A percentile compares a stretch with the other conserved stretches of the same genome.
Conservation (phyloP, 495 filamentous ascomycete species). For the Baudoinia panamericana region DNA sequence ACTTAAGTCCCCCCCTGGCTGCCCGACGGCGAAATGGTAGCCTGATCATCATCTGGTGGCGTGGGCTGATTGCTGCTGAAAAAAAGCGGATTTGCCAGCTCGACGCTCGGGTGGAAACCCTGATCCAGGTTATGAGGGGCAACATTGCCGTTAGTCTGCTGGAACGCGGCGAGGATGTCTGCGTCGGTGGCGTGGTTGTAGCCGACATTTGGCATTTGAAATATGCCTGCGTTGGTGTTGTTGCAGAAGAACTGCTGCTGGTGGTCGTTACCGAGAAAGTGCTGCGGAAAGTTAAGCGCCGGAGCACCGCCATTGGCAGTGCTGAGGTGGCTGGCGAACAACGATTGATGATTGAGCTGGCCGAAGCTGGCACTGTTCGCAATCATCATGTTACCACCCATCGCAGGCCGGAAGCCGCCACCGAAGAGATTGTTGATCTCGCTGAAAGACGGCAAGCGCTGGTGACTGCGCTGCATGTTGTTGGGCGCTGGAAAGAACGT, state of each 20-base stretch:
- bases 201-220: not conserved
- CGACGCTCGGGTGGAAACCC: not conserved
- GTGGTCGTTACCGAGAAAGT: constrained; percentile 9
- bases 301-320: not conserved
- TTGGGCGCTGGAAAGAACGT: not conserved
- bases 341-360: constrained; percentile 13
- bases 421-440: not conserved
- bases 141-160: not conserved
- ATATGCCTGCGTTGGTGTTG: not conserved
- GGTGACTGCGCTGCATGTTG: constrained; percentile 1
- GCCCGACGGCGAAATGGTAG: constrained; percentile 12
- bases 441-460: not conserved
- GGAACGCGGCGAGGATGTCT: constrained; percentile 3
- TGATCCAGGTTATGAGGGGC: not conserved
- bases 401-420: not conserved
- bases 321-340: constrained; percentile 3
- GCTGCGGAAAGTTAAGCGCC: not conserved
- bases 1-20: constrained; percentile 7
- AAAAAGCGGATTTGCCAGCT: constrained; percentile 16
- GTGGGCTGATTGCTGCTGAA: constrained; percentile 13
- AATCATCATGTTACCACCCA: not conserved
- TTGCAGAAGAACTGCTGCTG: not conserved
- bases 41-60: constrained; percentile 14
- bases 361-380: not conserved
- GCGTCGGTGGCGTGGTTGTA: not conserved